Evolutionary conservation across 106 monocot genomes (phyloP), one percentile per base, ranked within the genome.

Genomic region (Allium sativum): DNA sequence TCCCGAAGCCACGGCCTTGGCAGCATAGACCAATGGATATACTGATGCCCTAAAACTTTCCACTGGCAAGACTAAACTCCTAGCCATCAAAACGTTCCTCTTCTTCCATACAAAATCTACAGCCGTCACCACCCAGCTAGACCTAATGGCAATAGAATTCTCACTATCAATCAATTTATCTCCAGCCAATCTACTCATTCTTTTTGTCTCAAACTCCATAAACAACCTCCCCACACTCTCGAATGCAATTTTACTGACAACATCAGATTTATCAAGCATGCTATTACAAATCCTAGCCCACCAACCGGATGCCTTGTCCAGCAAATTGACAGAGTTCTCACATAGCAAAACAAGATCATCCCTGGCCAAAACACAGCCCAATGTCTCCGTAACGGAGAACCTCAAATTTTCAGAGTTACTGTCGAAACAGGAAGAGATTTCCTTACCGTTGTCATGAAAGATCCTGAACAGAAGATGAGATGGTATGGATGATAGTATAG

Each of bases 151-250:
- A 8, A 96, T 50, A 9, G 95, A 87, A 74, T 90, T 84, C 68
- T 96, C 95, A n/a, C 84, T 83, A 52, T 90, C 95, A 4, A 96
- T 74, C 55, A 96, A 81, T 81, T 96, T 96, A 62, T 96, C 95
- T 4, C 95, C 95, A 0, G 95, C 90, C 15, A 96, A 84, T 12
- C 95, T 76, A 69, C 87, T 88, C 91, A 96, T 91, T 51, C 96
- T 66, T 73, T 85, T 90, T 17, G 85, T 60, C 50, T 86, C 89
- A 45, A 78, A 83, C 58, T 83, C 91, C 55, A 80, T 76, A 65
- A 96, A 96, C 31, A 96, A 74, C 31, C 82, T 76, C 0, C 82
- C 91, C 22, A 91, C 53, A 7, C 91, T 72, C 61, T 91, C 96
- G 18, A 96, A 96, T 9, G 96, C 90, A 42, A 75, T 66, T 14